Conservation (phyloP, 768 basidiomycete genomes). For the Collybia sordida region DNA sequence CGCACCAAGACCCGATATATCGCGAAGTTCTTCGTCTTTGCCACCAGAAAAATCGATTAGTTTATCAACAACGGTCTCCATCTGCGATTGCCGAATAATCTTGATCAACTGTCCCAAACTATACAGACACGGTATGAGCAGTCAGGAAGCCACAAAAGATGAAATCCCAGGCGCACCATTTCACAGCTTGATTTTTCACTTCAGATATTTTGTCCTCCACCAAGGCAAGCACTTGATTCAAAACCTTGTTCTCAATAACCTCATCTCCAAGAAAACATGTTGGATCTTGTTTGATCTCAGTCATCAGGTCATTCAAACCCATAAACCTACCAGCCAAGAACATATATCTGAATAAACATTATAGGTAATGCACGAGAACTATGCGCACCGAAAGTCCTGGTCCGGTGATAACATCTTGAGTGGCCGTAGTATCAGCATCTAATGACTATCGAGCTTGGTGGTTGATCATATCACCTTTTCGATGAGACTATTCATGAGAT, state of each 20-base stretch:
- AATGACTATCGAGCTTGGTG: constrained; percentile 1
- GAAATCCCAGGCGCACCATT: constrained; percentile 59
- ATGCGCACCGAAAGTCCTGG: constrained; percentile 80
- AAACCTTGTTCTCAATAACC: constrained; percentile 76
- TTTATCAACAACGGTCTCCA: constrained; percentile 87
- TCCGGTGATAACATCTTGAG: constrained; percentile 84
- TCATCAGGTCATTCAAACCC: constrained; percentile 93
- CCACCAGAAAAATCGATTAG: constrained; percentile 84
- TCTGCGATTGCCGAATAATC: constrained; percentile 78
- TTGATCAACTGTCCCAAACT: constrained; percentile 91
- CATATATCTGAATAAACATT: constrained; percentile 14
- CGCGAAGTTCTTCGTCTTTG: constrained; percentile 89
- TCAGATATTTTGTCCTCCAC: constrained; percentile 96
- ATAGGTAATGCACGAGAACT: constrained; percentile 22
- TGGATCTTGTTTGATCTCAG: constrained; percentile 81
- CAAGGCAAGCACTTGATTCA: constrained; percentile 79
- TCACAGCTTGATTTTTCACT: constrained; percentile 97
- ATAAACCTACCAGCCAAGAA: constrained; percentile 69
- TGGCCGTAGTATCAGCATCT: constrained; percentile 3
- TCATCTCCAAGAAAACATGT: constrained; percentile 83
- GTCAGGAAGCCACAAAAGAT: neutral
- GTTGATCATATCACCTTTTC: constrained; percentile 57
- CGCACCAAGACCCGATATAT: constrained; percentile 91
- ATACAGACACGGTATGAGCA: constrained; percentile 7
- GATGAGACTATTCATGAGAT: constrained; percentile 80